Evolutionary conservation across 2,329 filamentous ascomycete genomes (phyloP).

Genomic region (Thelonectria olida): DNA sequence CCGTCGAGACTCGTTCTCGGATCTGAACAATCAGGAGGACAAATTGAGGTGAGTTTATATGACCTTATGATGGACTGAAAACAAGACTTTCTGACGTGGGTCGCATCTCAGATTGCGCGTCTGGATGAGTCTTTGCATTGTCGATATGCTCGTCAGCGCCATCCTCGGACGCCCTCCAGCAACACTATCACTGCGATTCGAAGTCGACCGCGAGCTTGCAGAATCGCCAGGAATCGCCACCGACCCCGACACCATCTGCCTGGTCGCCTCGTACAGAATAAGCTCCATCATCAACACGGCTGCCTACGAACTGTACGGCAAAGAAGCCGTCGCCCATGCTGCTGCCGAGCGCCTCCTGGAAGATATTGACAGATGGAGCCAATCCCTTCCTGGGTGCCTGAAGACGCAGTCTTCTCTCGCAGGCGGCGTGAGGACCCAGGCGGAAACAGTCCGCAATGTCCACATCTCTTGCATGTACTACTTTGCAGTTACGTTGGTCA

Average conservation of each 20-base stretch:
- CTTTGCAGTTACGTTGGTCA: conserved; percentile 66
- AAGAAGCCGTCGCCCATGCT: conserved; percentile 42
- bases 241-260: conserved; percentile 38
- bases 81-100: not conserved
- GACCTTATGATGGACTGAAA: no score
- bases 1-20: conserved; percentile 36
- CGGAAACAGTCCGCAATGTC: conserved; percentile 57
- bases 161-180: conserved; percentile 50
- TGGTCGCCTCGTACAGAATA: conserved; percentile 53
- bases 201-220: conserved; percentile 12
- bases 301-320: conserved; percentile 52
- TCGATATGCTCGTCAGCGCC: conserved; percentile 51
- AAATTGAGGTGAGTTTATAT: conserved; percentile 28
- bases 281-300: conserved; percentile 56
- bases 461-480: conserved; percentile 68
- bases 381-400: conserved; percentile 50
- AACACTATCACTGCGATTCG: conserved; percentile 30
- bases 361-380: conserved; percentile 56
- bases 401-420: conserved; percentile 13
- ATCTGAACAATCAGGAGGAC: conserved; percentile 21
- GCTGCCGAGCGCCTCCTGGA: conserved; percentile 52
- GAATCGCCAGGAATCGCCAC: conserved; percentile 20
- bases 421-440: conserved; percentile 18
- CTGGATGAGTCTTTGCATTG: conserved; percentile 50
- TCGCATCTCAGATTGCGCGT: conserved; percentile 46